These are phyloP conservation scores for Thermomucor indicae-seudaticae DNA, from an alignment of 371 early-diverging fungal species.

Conservation along the genomic window DNA sequence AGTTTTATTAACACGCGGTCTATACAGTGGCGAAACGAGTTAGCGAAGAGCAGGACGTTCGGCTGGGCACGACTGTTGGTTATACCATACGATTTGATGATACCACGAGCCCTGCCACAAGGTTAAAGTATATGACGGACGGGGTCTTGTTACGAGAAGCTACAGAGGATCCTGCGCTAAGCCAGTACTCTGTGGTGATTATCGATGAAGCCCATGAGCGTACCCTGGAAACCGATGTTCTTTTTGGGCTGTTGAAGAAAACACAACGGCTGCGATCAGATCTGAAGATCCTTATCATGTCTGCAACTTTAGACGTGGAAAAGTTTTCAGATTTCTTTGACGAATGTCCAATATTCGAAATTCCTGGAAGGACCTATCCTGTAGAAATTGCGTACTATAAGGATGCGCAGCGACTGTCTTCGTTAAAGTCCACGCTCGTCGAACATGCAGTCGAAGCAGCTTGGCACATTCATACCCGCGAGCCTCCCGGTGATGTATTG, in stretches of 20 bases:
- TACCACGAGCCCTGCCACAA: slow-evolving; percentile 55
- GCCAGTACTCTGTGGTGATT: slow-evolving; percentile 71
- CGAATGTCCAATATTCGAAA: slow-evolving; percentile 78
- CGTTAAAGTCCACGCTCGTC: slow-evolving; percentile 67
- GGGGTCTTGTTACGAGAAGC: slow-evolving; percentile 84
- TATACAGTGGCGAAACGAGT: slow-evolving; percentile 80
- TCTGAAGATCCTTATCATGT: slow-evolving; percentile 76
- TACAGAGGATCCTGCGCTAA: slow-evolving; percentile 56
- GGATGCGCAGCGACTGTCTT: slow-evolving; percentile 45
- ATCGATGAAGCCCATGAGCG: slow-evolving; percentile 98
- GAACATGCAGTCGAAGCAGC: slow-evolving; percentile 72
- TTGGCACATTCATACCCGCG: slow-evolving; percentile 70
- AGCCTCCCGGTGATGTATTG: slow-evolving; percentile 73
- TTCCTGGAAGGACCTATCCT: slow-evolving; percentile 80
- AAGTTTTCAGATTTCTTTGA: slow-evolving; percentile 72
- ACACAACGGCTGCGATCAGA: slow-evolving; percentile 48
- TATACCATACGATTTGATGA: slow-evolving; percentile 88
- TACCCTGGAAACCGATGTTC: slow-evolving; percentile 88
- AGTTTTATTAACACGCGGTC: background rate
- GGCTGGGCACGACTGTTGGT: slow-evolving; percentile 67
- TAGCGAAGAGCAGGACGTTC: slow-evolving; percentile 63
- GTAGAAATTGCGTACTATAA: slow-evolving; percentile 68
- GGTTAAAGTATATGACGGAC: slow-evolving; percentile 88
- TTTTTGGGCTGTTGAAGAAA: slow-evolving; percentile 81
- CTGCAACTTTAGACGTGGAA: slow-evolving; percentile 75